Evolutionary conservation across 108 stramenopile species (phyloP).

Genomic region (Skeletonema potamos): DNA sequence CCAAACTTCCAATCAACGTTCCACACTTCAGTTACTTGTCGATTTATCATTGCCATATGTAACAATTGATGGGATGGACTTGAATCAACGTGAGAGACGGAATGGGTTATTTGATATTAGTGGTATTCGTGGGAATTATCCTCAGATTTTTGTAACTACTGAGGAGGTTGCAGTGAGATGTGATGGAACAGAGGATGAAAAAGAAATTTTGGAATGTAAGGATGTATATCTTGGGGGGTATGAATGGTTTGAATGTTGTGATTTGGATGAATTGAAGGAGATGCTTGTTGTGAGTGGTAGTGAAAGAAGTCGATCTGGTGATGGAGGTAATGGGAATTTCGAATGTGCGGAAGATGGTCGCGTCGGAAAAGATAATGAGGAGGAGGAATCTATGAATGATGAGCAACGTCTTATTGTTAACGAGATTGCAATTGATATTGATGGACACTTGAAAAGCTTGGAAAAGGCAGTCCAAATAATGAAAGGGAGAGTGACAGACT

Average conservation of each 20-base stretch:
- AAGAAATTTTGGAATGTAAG: not conserved
- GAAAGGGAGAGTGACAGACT: not conserved
- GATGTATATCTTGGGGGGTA: not conserved
- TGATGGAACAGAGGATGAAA: not conserved
- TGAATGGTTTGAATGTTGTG: not conserved
- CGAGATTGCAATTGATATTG: not conserved
- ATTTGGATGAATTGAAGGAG: not conserved
- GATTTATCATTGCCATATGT: not conserved
- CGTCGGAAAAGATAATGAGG: not conserved
- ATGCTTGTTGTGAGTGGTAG: not conserved
- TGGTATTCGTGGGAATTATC: constrained; percentile 5
- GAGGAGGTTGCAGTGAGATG: not conserved
- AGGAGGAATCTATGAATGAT: not conserved
- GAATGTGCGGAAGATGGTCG: no score
- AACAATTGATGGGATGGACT: not conserved
- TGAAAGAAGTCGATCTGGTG: not conserved
- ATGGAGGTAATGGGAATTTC: not conserved
- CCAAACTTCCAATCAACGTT: not conserved
- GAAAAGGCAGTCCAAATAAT: not conserved
- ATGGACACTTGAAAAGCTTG: not conserved
- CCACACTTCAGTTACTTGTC: not conserved
- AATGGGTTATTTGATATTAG: constrained; percentile 7
- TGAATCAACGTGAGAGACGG: not conserved
- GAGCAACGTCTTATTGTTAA: not conserved
- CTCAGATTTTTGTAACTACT: constrained; percentile 3